Evolutionary conservation across 805 yeast genomes (phyloP).

Genomic region (Clavispora fructus): DNA sequence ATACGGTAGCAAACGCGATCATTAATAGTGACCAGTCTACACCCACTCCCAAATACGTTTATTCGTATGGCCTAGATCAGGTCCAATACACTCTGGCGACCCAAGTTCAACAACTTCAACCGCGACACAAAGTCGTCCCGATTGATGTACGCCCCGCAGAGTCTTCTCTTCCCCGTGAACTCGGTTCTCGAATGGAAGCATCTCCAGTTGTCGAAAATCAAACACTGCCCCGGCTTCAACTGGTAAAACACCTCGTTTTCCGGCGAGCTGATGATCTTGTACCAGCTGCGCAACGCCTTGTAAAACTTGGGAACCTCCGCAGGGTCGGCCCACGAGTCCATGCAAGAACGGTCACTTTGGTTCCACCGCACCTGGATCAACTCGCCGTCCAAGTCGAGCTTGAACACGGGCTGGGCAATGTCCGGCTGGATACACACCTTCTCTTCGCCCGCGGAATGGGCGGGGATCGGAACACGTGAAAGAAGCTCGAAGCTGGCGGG

Average conservation of each 20-base stretch:
- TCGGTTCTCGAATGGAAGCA: conserved; percentile 64
- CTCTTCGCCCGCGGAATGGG: conserved; percentile 72
- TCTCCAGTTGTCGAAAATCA: conserved; percentile 72
- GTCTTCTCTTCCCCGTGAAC: conserved; percentile 60
- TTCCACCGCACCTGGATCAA: conserved; percentile 67
- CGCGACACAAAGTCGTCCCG: conserved; percentile 56
- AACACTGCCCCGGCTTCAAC: conserved; percentile 58
- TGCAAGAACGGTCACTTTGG: conserved; percentile 61
- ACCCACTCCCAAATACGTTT: no score
- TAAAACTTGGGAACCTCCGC: conserved; percentile 50
- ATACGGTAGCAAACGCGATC: no score
- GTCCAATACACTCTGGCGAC: conserved; percentile 43
- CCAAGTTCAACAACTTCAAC: conserved; percentile 41
- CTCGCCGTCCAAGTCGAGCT: conserved; percentile 45
- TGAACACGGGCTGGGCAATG: conserved; percentile 52
- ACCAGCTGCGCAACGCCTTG: conserved; percentile 55
- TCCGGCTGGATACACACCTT: conserved; percentile 56
- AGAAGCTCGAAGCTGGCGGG: conserved; percentile 51
- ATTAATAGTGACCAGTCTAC: no score
- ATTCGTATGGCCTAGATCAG: conserved; percentile 4
- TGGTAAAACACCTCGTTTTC: conserved; percentile 51
- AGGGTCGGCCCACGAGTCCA: conserved; percentile 46
- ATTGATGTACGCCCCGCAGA: conserved; percentile 70
- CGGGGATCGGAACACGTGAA: conserved; percentile 49
- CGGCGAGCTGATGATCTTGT: conserved; percentile 42